A percentile compares a stretch with the other conserved stretches of the same genome.
phyloP scores from a whole-genome alignment of 2,329 filamentous ascomycete species.

The Eutypa lata region DNA sequence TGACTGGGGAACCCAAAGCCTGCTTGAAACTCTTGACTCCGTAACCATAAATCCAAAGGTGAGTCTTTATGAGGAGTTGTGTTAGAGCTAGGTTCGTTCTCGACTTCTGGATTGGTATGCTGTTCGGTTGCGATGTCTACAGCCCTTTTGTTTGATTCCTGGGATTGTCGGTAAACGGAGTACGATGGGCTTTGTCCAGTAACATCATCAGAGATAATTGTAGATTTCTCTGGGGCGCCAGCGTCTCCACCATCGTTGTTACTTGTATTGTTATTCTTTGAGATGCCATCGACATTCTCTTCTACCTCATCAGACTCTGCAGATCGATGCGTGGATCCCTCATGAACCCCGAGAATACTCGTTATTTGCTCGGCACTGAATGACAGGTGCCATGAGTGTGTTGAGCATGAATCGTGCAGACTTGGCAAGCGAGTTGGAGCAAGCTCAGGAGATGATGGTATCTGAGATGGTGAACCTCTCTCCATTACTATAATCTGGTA shows the following conservation, averaged over 20 bases:
- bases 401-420: conserved; percentile 20
- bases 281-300: not conserved
- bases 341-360: conserved; percentile 16
- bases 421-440: conserved; percentile 17
- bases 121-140: not conserved
- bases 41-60: conserved; percentile 27
- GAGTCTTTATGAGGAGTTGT: conserved; percentile 17
- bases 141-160: not conserved
- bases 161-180: not conserved
- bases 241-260: not conserved
- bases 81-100: conserved; percentile 1
- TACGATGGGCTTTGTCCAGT: not conserved
- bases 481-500: conserved; percentile 8
- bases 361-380: conserved; percentile 23
- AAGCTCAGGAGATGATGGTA: conserved; percentile 19
- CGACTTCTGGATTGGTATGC: not conserved
- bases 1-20: conserved; percentile 17
- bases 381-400: conserved; percentile 26
- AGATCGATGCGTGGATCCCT: conserved; percentile 5
- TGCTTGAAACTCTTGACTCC: conserved; percentile 22
- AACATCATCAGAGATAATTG: not conserved
- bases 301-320: conserved; percentile 8
- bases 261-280: not conserved
- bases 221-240: not conserved
- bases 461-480: conserved; percentile 10